These are phyloP conservation scores for Fusarium nisikadoi DNA, from an alignment of 2,329 filamentous ascomycete genomes.

Conservation along the genomic window DNA sequence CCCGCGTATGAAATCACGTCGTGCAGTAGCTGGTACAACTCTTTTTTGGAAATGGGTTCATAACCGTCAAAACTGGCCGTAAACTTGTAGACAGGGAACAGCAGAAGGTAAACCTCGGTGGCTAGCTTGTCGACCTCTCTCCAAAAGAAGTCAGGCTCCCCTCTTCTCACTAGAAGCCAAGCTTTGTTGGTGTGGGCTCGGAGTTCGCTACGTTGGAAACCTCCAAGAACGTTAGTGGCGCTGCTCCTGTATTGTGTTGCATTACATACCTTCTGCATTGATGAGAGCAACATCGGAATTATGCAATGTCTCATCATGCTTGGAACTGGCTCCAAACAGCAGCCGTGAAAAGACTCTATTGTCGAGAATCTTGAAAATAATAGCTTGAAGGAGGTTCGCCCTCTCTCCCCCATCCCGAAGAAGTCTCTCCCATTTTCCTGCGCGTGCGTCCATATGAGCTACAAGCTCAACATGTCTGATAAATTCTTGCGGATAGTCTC, in stretches of 20 bases:
- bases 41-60: slow-evolving; percentile 1
- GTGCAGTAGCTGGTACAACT: slow-evolving; percentile 44
- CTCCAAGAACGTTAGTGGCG: slow-evolving; percentile 33
- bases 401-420: slow-evolving; percentile 40
- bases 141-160: slow-evolving; percentile 46
- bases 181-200: slow-evolving; percentile 41
- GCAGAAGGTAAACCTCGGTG: slow-evolving; percentile 33
- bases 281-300: slow-evolving; percentile 41
- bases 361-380: slow-evolving; percentile 46
- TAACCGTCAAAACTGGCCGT: slow-evolving; percentile 20
- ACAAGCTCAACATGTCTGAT: slow-evolving; percentile 41
- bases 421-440: slow-evolving; percentile 45
- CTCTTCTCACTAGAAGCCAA: slow-evolving; percentile 36
- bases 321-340: slow-evolving; percentile 47
- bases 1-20: slow-evolving; percentile 46
- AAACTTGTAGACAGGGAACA: slow-evolving; percentile 42
- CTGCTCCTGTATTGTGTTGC: not conserved
- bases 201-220: slow-evolving; percentile 45
- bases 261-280: slow-evolving; percentile 43
- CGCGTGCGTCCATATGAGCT: slow-evolving; percentile 43
- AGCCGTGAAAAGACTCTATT: slow-evolving; percentile 43
- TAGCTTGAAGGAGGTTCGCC: slow-evolving; percentile 41
- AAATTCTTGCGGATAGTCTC: slow-evolving; percentile 37
- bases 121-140: slow-evolving; percentile 45
- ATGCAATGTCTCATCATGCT: slow-evolving; percentile 39